Evolutionary conservation across 139 green algal genomes (phyloP).

Genomic region (Closterium sp.): DNA sequence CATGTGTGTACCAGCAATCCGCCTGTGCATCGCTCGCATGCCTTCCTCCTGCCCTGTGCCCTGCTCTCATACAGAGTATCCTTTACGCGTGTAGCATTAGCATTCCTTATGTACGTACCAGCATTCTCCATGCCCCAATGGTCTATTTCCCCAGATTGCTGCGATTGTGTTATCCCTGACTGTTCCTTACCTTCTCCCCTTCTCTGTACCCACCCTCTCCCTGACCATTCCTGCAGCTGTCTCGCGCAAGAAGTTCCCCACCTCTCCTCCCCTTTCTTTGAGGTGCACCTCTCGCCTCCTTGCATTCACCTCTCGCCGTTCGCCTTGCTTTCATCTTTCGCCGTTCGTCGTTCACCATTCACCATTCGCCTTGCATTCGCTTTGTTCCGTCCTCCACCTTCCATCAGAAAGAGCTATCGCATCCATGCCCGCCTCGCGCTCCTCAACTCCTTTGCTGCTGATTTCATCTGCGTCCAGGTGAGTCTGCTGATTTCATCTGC

Average conservation of each 20-base stretch:
- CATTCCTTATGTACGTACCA: no score
- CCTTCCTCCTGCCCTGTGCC: not conserved
- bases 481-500: not conserved
- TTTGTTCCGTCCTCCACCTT: not conserved
- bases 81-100: no score
- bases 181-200: not conserved
- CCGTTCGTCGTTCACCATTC: not conserved
- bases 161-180: not conserved
- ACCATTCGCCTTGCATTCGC: not conserved
- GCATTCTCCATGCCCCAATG: no score
- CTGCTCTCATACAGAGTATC: no score
- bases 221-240: not conserved
- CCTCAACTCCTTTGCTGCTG: not conserved
- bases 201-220: not conserved
- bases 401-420: not conserved
- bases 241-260: not conserved
- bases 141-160: no score
- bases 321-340: not conserved
- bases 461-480: not conserved
- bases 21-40: no score
- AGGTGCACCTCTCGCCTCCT: not conserved
- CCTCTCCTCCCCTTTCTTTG: not conserved
- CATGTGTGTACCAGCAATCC: not conserved
- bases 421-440: not conserved
- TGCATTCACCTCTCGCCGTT: not conserved